Evolutionary conservation across 2,329 filamentous ascomycete species (phyloP), one percentile per base, ranked within the genome.

Genomic region (Penicillium sp.): DNA sequence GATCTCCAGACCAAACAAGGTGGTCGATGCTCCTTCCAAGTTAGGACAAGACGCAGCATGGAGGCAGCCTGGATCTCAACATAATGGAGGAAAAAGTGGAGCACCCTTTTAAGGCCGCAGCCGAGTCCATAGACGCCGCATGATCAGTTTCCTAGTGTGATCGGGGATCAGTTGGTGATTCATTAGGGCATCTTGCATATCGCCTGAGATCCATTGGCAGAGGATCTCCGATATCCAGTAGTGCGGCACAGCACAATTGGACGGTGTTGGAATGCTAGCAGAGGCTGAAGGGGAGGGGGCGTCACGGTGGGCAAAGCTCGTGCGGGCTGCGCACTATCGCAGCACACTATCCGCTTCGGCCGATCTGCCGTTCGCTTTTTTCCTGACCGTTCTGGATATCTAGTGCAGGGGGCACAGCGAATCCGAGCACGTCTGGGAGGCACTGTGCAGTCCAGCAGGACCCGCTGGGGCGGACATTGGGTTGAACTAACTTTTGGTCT

Each of bases 121-220:
- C 16, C 28, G n/a, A 48, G 26, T 37, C 30, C 6, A 26, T 45
- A 30, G 26, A 43, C 22, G 53, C 28, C 53, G 53, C 53, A 55
- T 28, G 52, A 43, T 40, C 38, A 30, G 7, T 45, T 54, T 38
- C 43, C 46, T 30, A 43, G 38, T 30, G 37, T 54, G 26, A 42
- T 19, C 37, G 37, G 13, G 22, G 33, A 37, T 40, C 25, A 22
- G 62, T 68, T 68, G 64, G 65, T 69, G 67, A 69, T 67, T 57
- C 26, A 55, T 35, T 38, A 22, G 42, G 22, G 48, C 58, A 48
- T 59, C 59, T 58, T 68, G 67, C 67, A 68, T 68, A 67, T 65
- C 28, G 58, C 46, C 25, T 33, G 55, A 37, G 40, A 43, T 45
- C 25, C 56, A 62, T 54, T 55, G 57, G 59, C 55, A 62, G 38